Percentiles rank a stretch among this genome's conserved stretches.
Evolutionary conservation across 1,139 yeast genomes (phyloP).

Genomic region (Pichia sp.): DNA sequence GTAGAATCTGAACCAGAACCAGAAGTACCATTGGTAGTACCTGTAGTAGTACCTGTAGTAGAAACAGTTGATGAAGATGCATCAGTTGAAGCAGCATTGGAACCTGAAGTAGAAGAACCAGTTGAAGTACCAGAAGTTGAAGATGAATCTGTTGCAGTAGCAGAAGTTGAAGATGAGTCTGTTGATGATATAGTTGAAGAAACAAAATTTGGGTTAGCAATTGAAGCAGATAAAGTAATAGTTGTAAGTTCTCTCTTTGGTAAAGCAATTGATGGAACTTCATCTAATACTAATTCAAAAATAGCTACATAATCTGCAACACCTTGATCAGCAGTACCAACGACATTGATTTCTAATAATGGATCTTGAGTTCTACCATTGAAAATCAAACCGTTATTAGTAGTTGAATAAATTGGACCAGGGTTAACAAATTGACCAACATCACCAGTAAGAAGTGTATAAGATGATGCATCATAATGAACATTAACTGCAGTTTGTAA

Average conservation of each 20-base stretch:
- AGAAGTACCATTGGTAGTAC: no score
- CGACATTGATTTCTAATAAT: constrained; percentile 8
- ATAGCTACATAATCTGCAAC: constrained; percentile 2
- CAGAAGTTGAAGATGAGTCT: background rate
- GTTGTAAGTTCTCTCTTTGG: constrained; percentile 12
- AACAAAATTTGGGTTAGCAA: constrained; percentile 7
- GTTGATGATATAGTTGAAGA: background rate
- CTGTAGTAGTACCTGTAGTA: constrained; percentile 8
- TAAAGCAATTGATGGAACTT: background rate
- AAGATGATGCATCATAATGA: background rate
- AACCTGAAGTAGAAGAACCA: constrained; percentile 8
- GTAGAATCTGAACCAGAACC: constrained; percentile 6
- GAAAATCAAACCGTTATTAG: constrained; percentile 8
- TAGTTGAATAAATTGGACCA: constrained; percentile 7
- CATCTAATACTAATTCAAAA: constrained; percentile 7
- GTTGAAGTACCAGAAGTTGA: constrained; percentile 6
- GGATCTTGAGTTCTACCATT: constrained; percentile 17
- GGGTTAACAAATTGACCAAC: constrained; percentile 13
- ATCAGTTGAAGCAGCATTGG: constrained; percentile 7
- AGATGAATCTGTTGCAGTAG: constrained; percentile 3
- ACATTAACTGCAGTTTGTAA: constrained; percentile 2
- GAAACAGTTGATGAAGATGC: constrained; percentile 10
- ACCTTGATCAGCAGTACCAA: constrained; percentile 2
- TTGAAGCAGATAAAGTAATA: constrained; percentile 6
- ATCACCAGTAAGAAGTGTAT: constrained; percentile 15